A percentile compares a stretch with the other conserved stretches of the same genome.
phyloP scores from a whole-genome alignment of 768 basidiomycete species.

The Macrolepiota dolichaula region DNA sequence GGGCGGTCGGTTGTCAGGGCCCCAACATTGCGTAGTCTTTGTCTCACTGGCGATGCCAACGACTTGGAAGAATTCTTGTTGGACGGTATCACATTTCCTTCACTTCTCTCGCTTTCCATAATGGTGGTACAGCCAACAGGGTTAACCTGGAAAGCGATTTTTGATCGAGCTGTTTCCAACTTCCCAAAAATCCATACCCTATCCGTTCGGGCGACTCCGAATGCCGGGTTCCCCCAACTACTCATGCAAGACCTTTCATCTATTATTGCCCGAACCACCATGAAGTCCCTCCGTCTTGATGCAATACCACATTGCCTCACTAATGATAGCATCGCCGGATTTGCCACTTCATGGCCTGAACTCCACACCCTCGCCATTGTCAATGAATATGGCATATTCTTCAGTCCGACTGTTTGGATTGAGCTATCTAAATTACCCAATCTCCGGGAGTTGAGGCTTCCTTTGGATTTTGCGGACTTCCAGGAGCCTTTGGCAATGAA shows the following conservation, averaged over 20 bases:
- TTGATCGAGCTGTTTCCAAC: not conserved
- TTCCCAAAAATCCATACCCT: not conserved
- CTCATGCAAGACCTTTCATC: not conserved
- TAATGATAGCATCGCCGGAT: not conserved
- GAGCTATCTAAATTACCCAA: not conserved
- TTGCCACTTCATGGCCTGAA: not conserved
- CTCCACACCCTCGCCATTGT: not conserved
- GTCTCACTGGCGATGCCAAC: not conserved
- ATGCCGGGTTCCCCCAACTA: not conserved
- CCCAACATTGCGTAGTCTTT: not conserved
- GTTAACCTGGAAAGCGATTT: not conserved
- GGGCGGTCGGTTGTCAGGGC: not conserved
- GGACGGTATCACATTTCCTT: not conserved
- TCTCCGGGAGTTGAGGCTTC: not conserved
- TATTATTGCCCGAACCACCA: not conserved
- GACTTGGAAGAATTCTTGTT: not conserved
- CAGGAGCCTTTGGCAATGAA: not conserved
- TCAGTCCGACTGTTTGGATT: not conserved
- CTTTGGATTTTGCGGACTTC: not conserved
- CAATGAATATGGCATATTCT: not conserved
- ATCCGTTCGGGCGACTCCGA: not conserved
- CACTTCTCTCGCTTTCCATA: not conserved
- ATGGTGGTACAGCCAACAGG: not conserved
- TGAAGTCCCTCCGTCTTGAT: not conserved
- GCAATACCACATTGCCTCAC: not conserved